Evolutionary conservation across 306 rosid genomes (phyloP).

Genomic region (Vigna angularis): DNA sequence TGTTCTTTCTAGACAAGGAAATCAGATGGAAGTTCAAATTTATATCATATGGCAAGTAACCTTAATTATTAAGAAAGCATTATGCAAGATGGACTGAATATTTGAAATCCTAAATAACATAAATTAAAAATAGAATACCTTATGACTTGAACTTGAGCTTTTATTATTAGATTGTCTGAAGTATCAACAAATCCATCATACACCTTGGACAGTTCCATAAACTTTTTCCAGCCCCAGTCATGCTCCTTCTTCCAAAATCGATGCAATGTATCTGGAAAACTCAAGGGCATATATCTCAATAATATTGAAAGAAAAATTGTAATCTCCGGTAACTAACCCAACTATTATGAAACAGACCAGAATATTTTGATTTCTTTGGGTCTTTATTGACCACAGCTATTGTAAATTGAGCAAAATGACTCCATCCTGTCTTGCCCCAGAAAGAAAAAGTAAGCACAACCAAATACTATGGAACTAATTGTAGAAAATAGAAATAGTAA

Average conservation of each 20-base stretch:
- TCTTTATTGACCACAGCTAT: constrained; percentile 98
- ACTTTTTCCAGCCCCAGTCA: constrained; percentile 99
- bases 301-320: constrained; percentile 17
- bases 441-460: constrained; percentile 32
- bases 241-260: constrained; percentile 99
- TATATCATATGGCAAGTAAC: background rate
- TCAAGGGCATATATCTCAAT: constrained; percentile 40
- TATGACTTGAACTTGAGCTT: constrained; percentile 99
- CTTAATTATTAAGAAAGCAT: constrained; percentile 8
- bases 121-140: constrained; percentile 62
- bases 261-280: constrained; percentile 87
- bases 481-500: constrained; percentile 31
- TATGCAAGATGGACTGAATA: constrained; percentile 1
- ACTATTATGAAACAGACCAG: constrained; percentile 68
- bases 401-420: constrained; percentile 97
- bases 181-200: constrained; percentile 93
- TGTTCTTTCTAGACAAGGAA: constrained; percentile 15
- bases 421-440: constrained; percentile 73
- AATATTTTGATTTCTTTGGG: constrained; percentile 92
- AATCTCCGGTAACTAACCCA: constrained; percentile 36
- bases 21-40: constrained; percentile 31
- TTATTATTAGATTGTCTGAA: constrained; percentile 91
- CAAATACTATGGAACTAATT: constrained; percentile 18
- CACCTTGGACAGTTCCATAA: constrained; percentile 98
- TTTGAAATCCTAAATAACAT: constrained; percentile 19